These are phyloP conservation scores for Torulaspora globosa DNA, from an alignment of 1,139 yeast species.

Conservation along the genomic window DNA sequence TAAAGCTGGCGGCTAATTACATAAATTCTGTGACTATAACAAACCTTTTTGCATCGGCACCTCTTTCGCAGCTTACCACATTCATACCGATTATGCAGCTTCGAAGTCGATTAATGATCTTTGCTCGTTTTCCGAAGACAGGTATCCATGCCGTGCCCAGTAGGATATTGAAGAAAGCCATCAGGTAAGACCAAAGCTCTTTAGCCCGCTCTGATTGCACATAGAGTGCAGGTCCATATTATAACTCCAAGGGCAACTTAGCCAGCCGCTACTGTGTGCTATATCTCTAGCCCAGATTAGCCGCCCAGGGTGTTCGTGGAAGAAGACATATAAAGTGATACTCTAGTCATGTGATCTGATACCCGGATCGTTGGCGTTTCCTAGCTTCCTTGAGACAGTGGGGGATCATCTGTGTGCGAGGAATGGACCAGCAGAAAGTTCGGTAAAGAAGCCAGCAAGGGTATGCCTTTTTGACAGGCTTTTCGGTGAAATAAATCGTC, in stretches of 20 bases:
- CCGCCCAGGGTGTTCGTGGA: neutral
- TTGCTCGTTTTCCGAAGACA: too few relatives aligned
- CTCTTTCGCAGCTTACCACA: too few relatives aligned
- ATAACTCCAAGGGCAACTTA: too few relatives aligned
- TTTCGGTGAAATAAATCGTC: neutral
- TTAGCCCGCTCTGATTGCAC: too few relatives aligned
- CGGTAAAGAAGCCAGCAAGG: neutral
- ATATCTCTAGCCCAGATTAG: neutral
- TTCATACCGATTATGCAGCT: too few relatives aligned
- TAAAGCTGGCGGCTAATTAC: constrained; percentile 1
- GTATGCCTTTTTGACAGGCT: neutral
- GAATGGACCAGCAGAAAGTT: neutral
- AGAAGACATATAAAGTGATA: neutral
- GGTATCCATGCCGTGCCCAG: too few relatives aligned
- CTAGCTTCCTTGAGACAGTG: neutral
- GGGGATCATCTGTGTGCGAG: neutral
- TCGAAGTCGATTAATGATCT: too few relatives aligned
- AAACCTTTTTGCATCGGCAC: too few relatives aligned
- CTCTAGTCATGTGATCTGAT: neutral
- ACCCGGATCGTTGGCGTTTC: neutral
- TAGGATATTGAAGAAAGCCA: too few relatives aligned
- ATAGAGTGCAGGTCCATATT: too few relatives aligned
- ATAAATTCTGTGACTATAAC: neutral
- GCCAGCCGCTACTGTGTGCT: neutral
- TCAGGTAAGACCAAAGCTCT: too few relatives aligned